Base-by-base conservation (phyloP, 1,139 yeast species). In the Kodamaea alishanica region DNA sequence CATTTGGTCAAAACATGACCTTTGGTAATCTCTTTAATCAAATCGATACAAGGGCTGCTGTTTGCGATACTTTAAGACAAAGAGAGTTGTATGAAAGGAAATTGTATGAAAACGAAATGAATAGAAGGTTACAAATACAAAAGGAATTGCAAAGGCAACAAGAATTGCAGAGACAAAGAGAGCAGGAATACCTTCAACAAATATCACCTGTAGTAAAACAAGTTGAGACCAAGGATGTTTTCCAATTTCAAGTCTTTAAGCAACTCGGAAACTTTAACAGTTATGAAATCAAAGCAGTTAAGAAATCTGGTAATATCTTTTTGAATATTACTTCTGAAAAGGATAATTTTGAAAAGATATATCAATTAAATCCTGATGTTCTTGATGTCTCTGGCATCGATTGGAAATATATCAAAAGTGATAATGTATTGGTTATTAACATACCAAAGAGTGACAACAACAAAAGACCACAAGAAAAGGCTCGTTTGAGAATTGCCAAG, bases 191-290 rank as follows among this genome's bases (percentile, higher is more conserved):
- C 25, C 11, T 12, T 20, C 33, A 26, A 8, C 30, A n/a, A 24
- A 6, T 8, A 8, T 25, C 26, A 7, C 30, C 20, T 31, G 37
- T 30, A 23, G 35, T 45, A 2, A 29, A 38, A 15, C 41, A 34
- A 23, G 52, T 65, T 12, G 75, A 70, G 46, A 53, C 64, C 11
- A 71, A 65, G 34, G 65, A 65, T 34, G 52, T 51, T 10, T 67
- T 60, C 43, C 72, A 67, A 44, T 61, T 69, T 37, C 73, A 70
- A 42, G 60, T 70, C 38, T 61, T 55, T 45, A 69, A 69, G 47
- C 52, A 54, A 20, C 54, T 47, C 30, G 74, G 74, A 6, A 52
- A 59, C 50, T 70, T 67, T 49, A 53, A 57, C 37, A 55, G 63
- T 15, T 70, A 68, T 48, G 74, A 70, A 48, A 66, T 70, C 28